Evolutionary conservation across 2,329 filamentous ascomycete genomes (phyloP).

Genomic region (Fusarium marasasianum): DNA sequence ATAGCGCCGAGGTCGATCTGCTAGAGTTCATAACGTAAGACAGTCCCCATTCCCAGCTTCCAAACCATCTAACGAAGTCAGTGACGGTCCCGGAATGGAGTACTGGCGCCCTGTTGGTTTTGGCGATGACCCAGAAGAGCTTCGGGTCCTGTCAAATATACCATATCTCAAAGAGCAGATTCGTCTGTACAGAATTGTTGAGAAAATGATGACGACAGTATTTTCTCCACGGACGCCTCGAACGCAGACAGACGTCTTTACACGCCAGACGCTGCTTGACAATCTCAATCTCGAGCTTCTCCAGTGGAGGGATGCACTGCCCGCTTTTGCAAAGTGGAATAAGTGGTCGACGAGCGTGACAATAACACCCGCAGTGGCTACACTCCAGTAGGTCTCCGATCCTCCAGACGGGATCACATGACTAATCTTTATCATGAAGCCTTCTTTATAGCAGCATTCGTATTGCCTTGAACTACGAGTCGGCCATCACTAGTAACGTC

Average conservation of each 20-base stretch:
- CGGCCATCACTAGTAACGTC: background rate
- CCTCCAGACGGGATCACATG: too few relatives aligned
- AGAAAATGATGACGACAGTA: conserved; percentile 1
- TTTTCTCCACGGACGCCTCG: background rate
- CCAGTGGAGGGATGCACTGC: background rate
- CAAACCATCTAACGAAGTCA: background rate
- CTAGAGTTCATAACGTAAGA: background rate
- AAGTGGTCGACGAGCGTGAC: background rate
- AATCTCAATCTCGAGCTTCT: background rate
- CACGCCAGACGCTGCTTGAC: background rate
- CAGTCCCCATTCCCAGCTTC: fast-evolving
- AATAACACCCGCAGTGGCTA: background rate
- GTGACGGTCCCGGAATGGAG: background rate
- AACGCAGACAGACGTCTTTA: background rate
- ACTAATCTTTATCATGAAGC: fast-evolving
- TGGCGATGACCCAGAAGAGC: background rate
- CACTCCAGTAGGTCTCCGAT: background rate
- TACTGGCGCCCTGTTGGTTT: background rate
- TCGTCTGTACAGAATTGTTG: background rate
- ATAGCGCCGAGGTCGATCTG: background rate
- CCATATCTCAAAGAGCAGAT: conserved; percentile 5
- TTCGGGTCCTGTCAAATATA: background rate
- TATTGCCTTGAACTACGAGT: background rate
- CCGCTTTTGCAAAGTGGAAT: background rate
- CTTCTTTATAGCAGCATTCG: background rate